Percentiles rank a stretch among this genome's conserved stretches.
These are phyloP conservation scores for Colletotrichum spinosum DNA, from an alignment of 2,329 filamentous ascomycete genomes.

Conservation along the genomic window DNA sequence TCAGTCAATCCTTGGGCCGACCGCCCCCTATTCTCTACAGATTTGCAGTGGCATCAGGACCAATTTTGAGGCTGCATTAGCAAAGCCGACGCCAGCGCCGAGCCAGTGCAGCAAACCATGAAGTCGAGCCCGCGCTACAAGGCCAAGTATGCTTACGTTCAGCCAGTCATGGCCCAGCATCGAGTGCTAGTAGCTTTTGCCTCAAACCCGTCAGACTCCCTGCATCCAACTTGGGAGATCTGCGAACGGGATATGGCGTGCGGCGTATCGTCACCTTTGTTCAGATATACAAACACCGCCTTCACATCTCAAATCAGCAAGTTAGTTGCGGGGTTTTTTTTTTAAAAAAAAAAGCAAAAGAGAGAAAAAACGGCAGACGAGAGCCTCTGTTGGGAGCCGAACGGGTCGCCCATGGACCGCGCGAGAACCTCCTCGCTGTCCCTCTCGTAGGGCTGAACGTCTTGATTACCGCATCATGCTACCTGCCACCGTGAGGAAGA, in stretches of 20 bases:
- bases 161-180: constrained; percentile 20
- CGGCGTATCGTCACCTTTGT: too few species aligned
- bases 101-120: constrained; percentile 25
- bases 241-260: too few species aligned
- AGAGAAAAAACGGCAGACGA: too few species aligned
- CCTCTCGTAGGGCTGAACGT: constrained; percentile 29
- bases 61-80: constrained; percentile 15
- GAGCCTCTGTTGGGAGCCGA: background rate
- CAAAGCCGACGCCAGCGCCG: constrained; percentile 12
- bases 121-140: too few species aligned
- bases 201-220: constrained; percentile 29
- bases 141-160: background rate
- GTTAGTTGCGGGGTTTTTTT: too few species aligned
- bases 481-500: background rate
- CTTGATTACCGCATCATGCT: constrained; percentile 7
- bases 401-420: background rate
- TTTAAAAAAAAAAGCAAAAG: background rate
- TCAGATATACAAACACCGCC: too few species aligned
- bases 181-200: constrained; percentile 1
- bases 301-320: background rate
- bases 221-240: constrained; percentile 11
- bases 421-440: background rate
- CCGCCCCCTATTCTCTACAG: constrained; percentile 29
- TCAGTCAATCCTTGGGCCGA: background rate
- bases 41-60: constrained; percentile 1